Conservation (phyloP, 768 basidiomycete species). For the Psilocybe subaeruginosa region DNA sequence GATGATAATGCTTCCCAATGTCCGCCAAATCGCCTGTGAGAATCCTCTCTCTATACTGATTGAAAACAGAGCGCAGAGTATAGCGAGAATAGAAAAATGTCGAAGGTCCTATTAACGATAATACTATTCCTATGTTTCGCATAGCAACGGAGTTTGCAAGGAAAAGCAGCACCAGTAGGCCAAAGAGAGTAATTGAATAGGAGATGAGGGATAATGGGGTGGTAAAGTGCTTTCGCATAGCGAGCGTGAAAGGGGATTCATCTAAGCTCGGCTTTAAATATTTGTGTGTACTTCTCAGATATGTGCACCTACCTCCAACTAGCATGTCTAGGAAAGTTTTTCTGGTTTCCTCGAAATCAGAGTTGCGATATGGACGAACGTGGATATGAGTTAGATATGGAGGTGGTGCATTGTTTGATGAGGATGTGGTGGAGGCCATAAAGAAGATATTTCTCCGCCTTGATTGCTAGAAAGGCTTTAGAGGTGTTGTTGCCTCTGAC, state of each 20-base stretch:
- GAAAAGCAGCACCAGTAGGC: background rate
- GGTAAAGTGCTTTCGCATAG: slow-evolving; percentile 8
- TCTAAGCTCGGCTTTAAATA: background rate
- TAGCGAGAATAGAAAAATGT: slow-evolving; percentile 17
- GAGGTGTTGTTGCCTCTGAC: too few relatives aligned
- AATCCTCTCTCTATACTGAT: slow-evolving; percentile 4
- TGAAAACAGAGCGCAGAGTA: slow-evolving; percentile 12
- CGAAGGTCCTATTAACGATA: background rate
- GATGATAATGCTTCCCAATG: background rate
- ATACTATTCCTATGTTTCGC: background rate
- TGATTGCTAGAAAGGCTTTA: too few relatives aligned
- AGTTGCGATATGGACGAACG: slow-evolving; percentile 15
- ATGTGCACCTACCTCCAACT: background rate
- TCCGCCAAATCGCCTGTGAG: slow-evolving; percentile 10
- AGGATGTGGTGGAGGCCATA: too few relatives aligned
- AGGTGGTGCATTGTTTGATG: too few relatives aligned
- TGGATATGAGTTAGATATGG: background rate
- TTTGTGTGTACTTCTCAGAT: background rate
- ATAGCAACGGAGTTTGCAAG: background rate
- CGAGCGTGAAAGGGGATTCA: slow-evolving; percentile 19
- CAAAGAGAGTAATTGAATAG: slow-evolving; percentile 14
- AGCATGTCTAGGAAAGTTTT: slow-evolving; percentile 14
- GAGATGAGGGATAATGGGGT: slow-evolving; percentile 14
- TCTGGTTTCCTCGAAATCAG: slow-evolving; percentile 18
- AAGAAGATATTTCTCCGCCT: too few relatives aligned